A percentile compares a stretch with the other conserved stretches of the same genome.
phyloP scores from a whole-genome alignment of 352 stramenopile genomes.

The Pythium guiyangense region DNA sequence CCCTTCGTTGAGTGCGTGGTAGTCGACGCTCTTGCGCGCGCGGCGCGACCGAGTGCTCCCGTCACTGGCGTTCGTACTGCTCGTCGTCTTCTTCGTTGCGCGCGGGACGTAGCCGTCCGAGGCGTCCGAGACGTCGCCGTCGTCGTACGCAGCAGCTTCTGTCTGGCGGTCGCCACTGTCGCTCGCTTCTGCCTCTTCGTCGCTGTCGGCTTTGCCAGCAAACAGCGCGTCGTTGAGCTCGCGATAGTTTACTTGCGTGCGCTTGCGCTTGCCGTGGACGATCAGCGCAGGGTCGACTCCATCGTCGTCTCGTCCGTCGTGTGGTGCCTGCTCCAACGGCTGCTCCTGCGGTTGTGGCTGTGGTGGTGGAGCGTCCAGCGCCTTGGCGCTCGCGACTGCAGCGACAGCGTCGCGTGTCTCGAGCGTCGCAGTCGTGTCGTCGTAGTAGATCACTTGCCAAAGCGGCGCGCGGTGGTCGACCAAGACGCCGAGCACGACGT shows the following conservation, averaged over 20 bases:
- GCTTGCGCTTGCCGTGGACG: slow-evolving; percentile 72
- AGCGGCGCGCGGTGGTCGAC: slow-evolving; percentile 20
- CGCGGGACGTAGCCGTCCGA: slow-evolving; percentile 10
- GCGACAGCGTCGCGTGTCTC: slow-evolving; percentile 19
- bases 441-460: slow-evolving; percentile 59
- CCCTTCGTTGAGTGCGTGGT: slow-evolving; percentile 62
- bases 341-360: not conserved
- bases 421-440: slow-evolving; percentile 45
- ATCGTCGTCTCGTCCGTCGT: slow-evolving; percentile 6
- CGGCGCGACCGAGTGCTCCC: slow-evolving; percentile 15
- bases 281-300: slow-evolving; percentile 38
- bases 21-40: slow-evolving; percentile 37
- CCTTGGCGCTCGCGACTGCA: slow-evolving; percentile 28
- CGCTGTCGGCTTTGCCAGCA: slow-evolving; percentile 50
- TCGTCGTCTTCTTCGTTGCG: slow-evolving; percentile 1
- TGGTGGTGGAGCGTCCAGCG: slow-evolving; percentile 7
- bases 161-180: slow-evolving; percentile 15
- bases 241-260: slow-evolving; percentile 76
- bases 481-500: slow-evolving; percentile 48
- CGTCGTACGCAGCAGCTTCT: no score
- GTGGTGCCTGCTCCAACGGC: not conserved
- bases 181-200: slow-evolving; percentile 36
- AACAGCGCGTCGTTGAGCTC: slow-evolving; percentile 78
- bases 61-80: not conserved
- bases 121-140: slow-evolving; percentile 9